Evolutionary conservation across 805 yeast species (phyloP).

Genomic region (Pichia ethanolica): DNA sequence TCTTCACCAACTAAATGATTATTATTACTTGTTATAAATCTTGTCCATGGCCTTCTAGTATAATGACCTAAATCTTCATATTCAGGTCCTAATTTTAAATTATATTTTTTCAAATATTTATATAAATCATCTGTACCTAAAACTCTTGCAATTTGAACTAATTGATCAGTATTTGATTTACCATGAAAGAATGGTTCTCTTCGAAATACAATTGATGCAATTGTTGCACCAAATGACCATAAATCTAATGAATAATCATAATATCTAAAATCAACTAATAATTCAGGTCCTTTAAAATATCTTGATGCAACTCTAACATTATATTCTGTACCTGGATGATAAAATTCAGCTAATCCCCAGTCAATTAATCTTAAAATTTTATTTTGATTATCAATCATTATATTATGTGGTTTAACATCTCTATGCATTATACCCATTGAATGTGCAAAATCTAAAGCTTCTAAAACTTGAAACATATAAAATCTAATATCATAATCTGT

Average conservation of each 20-base stretch:
- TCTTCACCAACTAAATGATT: constrained; percentile 61
- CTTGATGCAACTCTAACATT: constrained; percentile 92
- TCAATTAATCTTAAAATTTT: constrained; percentile 74
- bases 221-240: constrained; percentile 92
- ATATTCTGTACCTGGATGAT: constrained; percentile 82
- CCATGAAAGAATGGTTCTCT: constrained; percentile 93
- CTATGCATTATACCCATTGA: constrained; percentile 95
- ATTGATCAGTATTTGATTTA: constrained; percentile 81
- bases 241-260: constrained; percentile 88
- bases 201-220: constrained; percentile 84
- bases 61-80: constrained; percentile 71
- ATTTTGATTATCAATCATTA: constrained; percentile 82
- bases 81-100: constrained; percentile 62
- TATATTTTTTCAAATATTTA: constrained; percentile 63
- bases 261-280: constrained; percentile 75
- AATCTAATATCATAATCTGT: constrained; percentile 69
- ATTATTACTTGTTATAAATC: constrained; percentile 67
- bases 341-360: constrained; percentile 95
- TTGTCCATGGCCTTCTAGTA: constrained; percentile 79
- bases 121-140: constrained; percentile 78
- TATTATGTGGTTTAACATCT: constrained; percentile 93
- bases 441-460: constrained; percentile 83
- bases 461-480: constrained; percentile 73
- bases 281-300: constrained; percentile 89
- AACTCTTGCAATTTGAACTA: constrained; percentile 82